Base-by-base conservation (phyloP, 2,329 filamentous ascomycete species). In the Annulohypoxylon truncatum region DNA sequence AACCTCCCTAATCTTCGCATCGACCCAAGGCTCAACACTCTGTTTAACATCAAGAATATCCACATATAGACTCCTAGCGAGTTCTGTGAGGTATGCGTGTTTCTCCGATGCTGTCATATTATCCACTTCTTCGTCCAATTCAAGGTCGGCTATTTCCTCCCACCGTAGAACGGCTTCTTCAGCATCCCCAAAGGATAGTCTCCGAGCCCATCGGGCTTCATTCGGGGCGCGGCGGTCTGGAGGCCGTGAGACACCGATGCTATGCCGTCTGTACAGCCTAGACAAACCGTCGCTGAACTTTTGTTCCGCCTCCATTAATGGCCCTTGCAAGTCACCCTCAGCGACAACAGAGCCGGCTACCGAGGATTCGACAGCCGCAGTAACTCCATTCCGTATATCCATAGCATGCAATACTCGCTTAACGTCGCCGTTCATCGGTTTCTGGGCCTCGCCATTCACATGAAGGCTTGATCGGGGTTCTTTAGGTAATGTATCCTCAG, bases 141-240 rank as follows among this genome's bases (percentile, higher is more conserved):
- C 66, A 1, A 84, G 66, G 58, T 81, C 79, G 3, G 82, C 77
- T 24, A 90, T 77, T 50, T 87, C 84, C 4, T 86, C 81, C 91
- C 91, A 94, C 13, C 80, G 82, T 1, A 94, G 79, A 6, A 94
- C 80, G n/a, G 89, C 91, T 65, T 93, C 90, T 78, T 92, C 91
- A 1, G 90, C 92, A 46, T 90, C 85, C 62, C 90, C 89, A 76
- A 94, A 94, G 3, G 91, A 94, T 68, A 94, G 83, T 44, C 91
- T 87, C 1, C 91, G 88, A 0, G 91, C 87, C 86, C 90, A 92
- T 61, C 86, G 87, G 26, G 83, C 83, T 66, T 92, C 89, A 65
- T 87, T 84, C 1, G 81, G 77, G 5, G 66, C 68, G 1, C 61
- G 78, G 55, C 71, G 76, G 28, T 76, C 73, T 24, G 72, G 64